A percentile compares a stretch with the other conserved stretches of the same genome.
Conservation (phyloP, 2,329 filamentous ascomycete genomes). For the Pseudogymnoascus sp. region DNA sequence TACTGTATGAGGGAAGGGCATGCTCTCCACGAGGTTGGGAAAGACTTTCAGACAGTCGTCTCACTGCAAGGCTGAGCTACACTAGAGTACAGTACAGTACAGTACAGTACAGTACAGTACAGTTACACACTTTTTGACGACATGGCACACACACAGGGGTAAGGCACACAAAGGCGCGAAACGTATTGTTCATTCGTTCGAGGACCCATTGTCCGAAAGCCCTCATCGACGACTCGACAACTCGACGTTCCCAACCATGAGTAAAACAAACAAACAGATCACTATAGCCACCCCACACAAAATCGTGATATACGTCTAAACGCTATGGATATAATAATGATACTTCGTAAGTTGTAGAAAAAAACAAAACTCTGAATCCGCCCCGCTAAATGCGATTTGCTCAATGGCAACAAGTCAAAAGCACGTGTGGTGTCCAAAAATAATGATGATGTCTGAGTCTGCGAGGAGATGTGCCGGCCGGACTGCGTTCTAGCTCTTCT, state of each 20-base stretch:
- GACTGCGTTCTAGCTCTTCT: slow-evolving; percentile 6
- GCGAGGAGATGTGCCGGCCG: not conserved
- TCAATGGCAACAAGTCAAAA: not conserved
- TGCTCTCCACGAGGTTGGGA: slow-evolving; percentile 6
- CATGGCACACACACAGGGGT: not conserved
- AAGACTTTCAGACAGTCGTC: not conserved
- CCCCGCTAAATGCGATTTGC: slow-evolving; percentile 5
- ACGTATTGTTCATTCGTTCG: not conserved
- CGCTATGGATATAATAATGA: slow-evolving; percentile 7
- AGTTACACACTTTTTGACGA: not conserved
- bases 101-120: not conserved
- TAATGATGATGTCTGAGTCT: slow-evolving; percentile 3
- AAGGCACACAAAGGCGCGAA: not conserved
- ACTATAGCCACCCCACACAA: not conserved
- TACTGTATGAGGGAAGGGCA: not conserved
- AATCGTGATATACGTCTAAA: not conserved
- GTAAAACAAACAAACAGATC: not conserved
- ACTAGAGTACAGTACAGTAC: not conserved
- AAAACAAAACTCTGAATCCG: not conserved
- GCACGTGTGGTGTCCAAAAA: slow-evolving; percentile 6
- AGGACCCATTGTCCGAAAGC: not conserved
- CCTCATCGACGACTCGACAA: not conserved
- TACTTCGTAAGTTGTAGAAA: not conserved
- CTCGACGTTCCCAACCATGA: not conserved
- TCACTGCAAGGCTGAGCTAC: slow-evolving; percentile 7